These are phyloP conservation scores for Nannochloris sp. DNA, from an alignment of 139 green algal species.

Conservation along the genomic window DNA sequence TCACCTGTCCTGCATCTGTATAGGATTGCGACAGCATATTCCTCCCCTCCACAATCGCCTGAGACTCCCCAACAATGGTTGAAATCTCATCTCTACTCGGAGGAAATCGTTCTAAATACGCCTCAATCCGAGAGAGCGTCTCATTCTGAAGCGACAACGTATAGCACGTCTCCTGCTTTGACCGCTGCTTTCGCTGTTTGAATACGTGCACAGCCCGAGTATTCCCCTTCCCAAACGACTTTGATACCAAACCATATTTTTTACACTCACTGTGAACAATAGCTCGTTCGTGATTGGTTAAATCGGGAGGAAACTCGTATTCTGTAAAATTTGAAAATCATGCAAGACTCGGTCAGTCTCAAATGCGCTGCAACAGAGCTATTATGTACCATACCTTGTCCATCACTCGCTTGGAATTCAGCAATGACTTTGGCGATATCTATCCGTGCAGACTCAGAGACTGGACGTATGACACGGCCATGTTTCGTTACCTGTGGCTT, in stretches of 20 bases:
- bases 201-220: slow-evolving; percentile 18
- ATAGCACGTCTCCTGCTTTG: slow-evolving; percentile 6
- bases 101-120: slow-evolving; percentile 27
- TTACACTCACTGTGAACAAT: slow-evolving; percentile 58
- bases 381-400: slow-evolving; percentile 13
- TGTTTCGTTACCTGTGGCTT: slow-evolving; percentile 10
- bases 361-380: no score
- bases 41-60: not conserved
- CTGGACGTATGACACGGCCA: slow-evolving; percentile 29
- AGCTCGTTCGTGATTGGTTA: slow-evolving; percentile 66
- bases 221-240: slow-evolving; percentile 34
- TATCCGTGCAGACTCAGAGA: slow-evolving; percentile 31
- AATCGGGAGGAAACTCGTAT: slow-evolving; percentile 43
- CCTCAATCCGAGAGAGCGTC: slow-evolving; percentile 14
- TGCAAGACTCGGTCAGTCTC: not conserved
- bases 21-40: slow-evolving; percentile 8
- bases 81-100: slow-evolving; percentile 23
- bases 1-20: not conserved
- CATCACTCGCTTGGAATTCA: slow-evolving; percentile 27
- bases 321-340: slow-evolving; percentile 28
- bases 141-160: slow-evolving; percentile 20
- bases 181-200: slow-evolving; percentile 19
- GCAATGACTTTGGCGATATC: slow-evolving; percentile 30
- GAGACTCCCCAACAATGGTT: slow-evolving; percentile 4
- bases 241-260: slow-evolving; percentile 53